Conservation (phyloP, 2,329 filamentous ascomycete genomes). For the Aphanocladium album region DNA sequence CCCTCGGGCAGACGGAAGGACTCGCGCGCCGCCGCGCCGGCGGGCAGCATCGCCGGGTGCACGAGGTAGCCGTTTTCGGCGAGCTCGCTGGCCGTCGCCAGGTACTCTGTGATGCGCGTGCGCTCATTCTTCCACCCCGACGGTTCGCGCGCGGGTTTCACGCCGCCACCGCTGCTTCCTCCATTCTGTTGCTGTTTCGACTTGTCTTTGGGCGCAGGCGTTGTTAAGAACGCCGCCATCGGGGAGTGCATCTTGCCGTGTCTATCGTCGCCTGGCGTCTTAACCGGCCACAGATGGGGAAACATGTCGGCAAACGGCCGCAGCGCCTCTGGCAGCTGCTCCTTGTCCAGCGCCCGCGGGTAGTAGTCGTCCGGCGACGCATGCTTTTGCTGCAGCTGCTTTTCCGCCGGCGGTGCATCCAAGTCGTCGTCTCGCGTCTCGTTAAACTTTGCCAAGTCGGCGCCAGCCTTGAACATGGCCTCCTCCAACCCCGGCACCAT, state of each 20-base stretch:
- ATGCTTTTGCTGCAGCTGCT: conserved; percentile 8
- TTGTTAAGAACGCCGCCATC: conserved; percentile 74
- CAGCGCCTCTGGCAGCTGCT: conserved; percentile 48
- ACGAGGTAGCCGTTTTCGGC: conserved; percentile 77
- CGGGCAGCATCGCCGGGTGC: conserved; percentile 70
- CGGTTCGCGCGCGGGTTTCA: conserved; percentile 57
- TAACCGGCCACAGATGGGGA: conserved; percentile 81
- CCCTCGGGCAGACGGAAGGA: conserved; percentile 56
- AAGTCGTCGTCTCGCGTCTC: conserved; percentile 26
- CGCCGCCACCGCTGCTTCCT: conserved; percentile 50
- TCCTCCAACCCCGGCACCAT: conserved; percentile 91
- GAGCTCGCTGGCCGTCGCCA: conserved; percentile 69
- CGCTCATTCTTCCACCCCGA: conserved; percentile 67
- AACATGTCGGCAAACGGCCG: conserved; percentile 77
- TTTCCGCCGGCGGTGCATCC: conserved; percentile 25
- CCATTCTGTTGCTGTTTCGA: too few species aligned
- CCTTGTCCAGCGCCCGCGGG: conserved; percentile 47
- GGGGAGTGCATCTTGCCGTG: conserved; percentile 81
- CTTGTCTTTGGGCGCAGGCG: conserved; percentile 66
- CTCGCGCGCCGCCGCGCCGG: conserved; percentile 46
- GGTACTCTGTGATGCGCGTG: conserved; percentile 75
- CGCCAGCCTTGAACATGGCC: conserved; percentile 72
- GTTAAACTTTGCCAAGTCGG: conserved; percentile 45
- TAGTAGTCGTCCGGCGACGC: conserved; percentile 56
- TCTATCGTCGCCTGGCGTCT: conserved; percentile 79